phyloP scores from a whole-genome alignment of 2,329 filamentous ascomycete species.

The Chaetomiaceae sp. region DNA sequence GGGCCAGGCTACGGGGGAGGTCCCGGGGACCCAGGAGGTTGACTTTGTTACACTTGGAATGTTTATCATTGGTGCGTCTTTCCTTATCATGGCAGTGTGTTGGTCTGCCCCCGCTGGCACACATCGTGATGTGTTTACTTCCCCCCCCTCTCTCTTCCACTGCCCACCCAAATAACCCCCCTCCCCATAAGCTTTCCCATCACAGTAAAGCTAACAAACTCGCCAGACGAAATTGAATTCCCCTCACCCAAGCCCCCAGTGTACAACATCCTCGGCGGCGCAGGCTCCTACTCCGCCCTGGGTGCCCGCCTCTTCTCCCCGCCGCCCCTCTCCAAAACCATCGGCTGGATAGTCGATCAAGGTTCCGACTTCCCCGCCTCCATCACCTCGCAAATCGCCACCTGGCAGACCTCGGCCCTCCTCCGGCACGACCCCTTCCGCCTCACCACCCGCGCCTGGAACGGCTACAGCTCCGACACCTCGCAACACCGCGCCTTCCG shows the following conservation, averaged over 20 bases:
- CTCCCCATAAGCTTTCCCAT: too few relatives aligned
- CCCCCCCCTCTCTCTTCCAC: slow-evolving; percentile 4
- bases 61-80: slow-evolving; percentile 63
- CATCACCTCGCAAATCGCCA: slow-evolving; percentile 59
- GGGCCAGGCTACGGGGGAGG: slow-evolving; percentile 10
- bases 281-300: slow-evolving; percentile 78
- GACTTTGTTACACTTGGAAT: slow-evolving; percentile 69
- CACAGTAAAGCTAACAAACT: too few relatives aligned
- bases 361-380: slow-evolving; percentile 78
- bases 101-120: too few relatives aligned
- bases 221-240: slow-evolving; percentile 83
- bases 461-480: slow-evolving; percentile 70
- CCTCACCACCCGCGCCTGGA: slow-evolving; percentile 87
- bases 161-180: too few relatives aligned
- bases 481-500: slow-evolving; percentile 71
- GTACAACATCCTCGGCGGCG: slow-evolving; percentile 78
- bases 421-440: slow-evolving; percentile 62
- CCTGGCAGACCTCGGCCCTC: slow-evolving; percentile 72
- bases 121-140: neutral
- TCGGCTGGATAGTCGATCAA: slow-evolving; percentile 89
- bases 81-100: neutral
- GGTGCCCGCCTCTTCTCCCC: slow-evolving; percentile 87
- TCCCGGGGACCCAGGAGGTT: slow-evolving; percentile 39
- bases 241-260: slow-evolving; percentile 63
- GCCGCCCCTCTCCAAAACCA: slow-evolving; percentile 55